Evolutionary conservation across 1,284 basidiomycete genomes (phyloP).

Genomic region (Ustilago curta): DNA sequence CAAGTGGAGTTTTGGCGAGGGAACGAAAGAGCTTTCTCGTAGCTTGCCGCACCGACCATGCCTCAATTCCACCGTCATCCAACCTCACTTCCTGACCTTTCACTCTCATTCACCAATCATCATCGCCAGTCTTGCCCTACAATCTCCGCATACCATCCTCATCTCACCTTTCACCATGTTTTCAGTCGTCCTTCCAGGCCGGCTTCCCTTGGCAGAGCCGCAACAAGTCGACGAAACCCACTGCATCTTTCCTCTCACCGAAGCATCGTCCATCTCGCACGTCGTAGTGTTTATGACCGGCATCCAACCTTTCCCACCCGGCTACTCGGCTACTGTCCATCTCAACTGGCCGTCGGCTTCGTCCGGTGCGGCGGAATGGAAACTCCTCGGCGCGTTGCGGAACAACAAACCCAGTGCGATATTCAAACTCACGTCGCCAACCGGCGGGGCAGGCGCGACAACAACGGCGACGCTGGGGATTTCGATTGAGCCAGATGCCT

Average conservation of each 20-base stretch:
- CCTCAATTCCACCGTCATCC: background rate
- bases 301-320: constrained; percentile 61
- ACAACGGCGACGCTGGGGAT: constrained; percentile 61
- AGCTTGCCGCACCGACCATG: background rate
- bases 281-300: constrained; percentile 68
- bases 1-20: too few relatives aligned
- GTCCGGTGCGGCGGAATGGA: constrained; percentile 39
- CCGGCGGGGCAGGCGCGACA: background rate
- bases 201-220: constrained; percentile 58
- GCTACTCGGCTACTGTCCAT: constrained; percentile 65
- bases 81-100: background rate
- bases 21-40: background rate
- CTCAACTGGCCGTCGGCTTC: constrained; percentile 53
- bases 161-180: constrained; percentile 57
- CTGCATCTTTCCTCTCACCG: constrained; percentile 62
- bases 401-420: constrained; percentile 68
- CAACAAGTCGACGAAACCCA: constrained; percentile 67
- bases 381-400: constrained; percentile 58
- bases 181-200: constrained; percentile 64
- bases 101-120: background rate
- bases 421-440: constrained; percentile 40
- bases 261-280: constrained; percentile 58
- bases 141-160: too few relatives aligned
- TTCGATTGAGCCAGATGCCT: constrained; percentile 57
- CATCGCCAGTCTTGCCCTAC: too few relatives aligned